These are phyloP conservation scores for Penicillium sp. DNA, from an alignment of 2,329 filamentous ascomycete species.

Conservation along the genomic window DNA sequence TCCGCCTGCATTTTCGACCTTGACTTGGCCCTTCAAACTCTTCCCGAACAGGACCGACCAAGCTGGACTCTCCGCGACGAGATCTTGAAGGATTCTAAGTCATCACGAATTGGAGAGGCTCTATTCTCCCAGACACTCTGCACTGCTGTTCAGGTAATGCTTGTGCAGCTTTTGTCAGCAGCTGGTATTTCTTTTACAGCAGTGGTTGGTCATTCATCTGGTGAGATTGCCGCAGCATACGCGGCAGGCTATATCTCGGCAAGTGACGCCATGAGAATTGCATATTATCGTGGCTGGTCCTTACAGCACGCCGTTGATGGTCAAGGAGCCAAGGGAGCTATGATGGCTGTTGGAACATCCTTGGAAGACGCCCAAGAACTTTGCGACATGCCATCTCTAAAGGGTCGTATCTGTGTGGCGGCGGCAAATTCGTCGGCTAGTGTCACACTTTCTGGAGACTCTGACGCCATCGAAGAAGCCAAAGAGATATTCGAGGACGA, in stretches of 20 bases:
- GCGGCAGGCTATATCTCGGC: conserved; percentile 42
- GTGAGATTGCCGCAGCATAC: conserved; percentile 49
- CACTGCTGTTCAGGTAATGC: conserved; percentile 24
- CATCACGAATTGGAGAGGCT: conserved; percentile 16
- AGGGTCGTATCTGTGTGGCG: conserved; percentile 27
- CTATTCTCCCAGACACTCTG: conserved; percentile 22
- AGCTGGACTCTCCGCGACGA: conserved; percentile 18
- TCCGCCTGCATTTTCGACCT: conserved; percentile 12
- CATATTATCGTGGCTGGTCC: conserved; percentile 43
- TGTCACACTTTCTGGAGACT: conserved; percentile 44
- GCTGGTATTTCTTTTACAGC: conserved; percentile 31
- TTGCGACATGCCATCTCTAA: conserved; percentile 21
- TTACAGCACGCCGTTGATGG: conserved; percentile 13
- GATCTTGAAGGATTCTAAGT: conserved; percentile 7
- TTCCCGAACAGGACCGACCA: conserved; percentile 20
- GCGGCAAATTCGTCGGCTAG: conserved; percentile 38
- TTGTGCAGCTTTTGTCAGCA: conserved; percentile 21
- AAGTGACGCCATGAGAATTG: conserved; percentile 40
- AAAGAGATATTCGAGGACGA: conserved; percentile 28
- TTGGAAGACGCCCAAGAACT: conserved; percentile 32
- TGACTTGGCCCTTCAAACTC: conserved; percentile 13
- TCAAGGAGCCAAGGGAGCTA: conserved; percentile 33
- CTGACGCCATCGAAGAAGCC: conserved; percentile 28
- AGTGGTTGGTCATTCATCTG: conserved; percentile 47
- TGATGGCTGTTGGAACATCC: conserved; percentile 45